These are phyloP conservation scores for Aspergillus sp. DNA, from an alignment of 2,329 filamentous ascomycete species.

Conservation along the genomic window DNA sequence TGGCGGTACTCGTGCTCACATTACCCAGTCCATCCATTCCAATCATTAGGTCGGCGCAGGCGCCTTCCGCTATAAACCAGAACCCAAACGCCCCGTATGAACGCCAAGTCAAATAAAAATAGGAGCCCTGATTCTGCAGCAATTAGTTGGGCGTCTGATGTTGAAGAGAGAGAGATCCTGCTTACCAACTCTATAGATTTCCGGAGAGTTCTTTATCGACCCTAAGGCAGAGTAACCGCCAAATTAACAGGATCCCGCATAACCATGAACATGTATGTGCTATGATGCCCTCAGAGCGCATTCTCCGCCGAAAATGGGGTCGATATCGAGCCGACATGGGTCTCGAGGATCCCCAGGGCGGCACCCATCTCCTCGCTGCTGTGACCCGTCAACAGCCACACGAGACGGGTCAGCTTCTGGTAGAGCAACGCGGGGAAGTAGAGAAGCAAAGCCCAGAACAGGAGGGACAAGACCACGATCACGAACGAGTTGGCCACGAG, in stretches of 20 bases:
- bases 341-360: constrained; percentile 27
- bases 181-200: not conserved
- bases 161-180: not conserved
- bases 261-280: not conserved
- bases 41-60: constrained; percentile 21
- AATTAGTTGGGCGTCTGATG: not conserved
- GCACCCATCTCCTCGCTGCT: constrained; percentile 27
- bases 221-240: not conserved
- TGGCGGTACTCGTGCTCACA: constrained; percentile 16
- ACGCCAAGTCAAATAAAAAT: constrained; percentile 7
- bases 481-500: constrained; percentile 41
- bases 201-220: not conserved
- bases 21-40: constrained; percentile 17
- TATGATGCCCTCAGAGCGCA: constrained; percentile 5
- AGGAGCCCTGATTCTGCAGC: not conserved
- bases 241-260: not conserved
- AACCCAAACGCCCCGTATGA: constrained; percentile 12
- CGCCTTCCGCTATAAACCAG: constrained; percentile 9
- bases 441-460: constrained; percentile 35
- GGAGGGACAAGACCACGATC: constrained; percentile 31
- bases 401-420: constrained; percentile 32
- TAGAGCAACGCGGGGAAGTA: constrained; percentile 38
- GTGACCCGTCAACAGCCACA: constrained; percentile 39
- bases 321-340: constrained; percentile 15
- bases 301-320: constrained; percentile 9